Percentiles rank a stretch among this genome's conserved stretches.
These are phyloP conservation scores for Aschersonia sp. DNA, from an alignment of 2,329 filamentous ascomycete species.

Conservation along the genomic window DNA sequence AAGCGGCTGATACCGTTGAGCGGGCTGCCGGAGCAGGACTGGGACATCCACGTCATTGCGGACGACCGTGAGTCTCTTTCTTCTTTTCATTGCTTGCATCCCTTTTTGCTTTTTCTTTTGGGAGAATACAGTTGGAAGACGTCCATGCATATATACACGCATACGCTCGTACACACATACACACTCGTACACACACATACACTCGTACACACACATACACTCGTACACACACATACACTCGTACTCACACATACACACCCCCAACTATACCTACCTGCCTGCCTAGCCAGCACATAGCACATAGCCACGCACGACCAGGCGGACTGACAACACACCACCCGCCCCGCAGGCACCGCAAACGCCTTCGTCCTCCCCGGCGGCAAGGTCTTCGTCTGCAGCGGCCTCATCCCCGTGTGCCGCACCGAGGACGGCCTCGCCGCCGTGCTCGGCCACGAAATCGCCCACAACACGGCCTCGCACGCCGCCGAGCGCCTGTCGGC, in stretches of 20 bases:
- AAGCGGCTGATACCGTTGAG: conserved; percentile 50
- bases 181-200: too few species aligned
- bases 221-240: too few species aligned
- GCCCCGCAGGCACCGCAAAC: conserved; percentile 39
- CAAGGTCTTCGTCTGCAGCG: conserved; percentile 67
- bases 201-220: too few species aligned
- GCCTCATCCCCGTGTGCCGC: conserved; percentile 51
- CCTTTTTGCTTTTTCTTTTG: neutral
- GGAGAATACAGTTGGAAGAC: too few species aligned
- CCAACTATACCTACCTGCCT: too few species aligned
- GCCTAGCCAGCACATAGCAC: too few species aligned
- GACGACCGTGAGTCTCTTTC: conserved; percentile 28
- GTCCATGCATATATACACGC: too few species aligned
- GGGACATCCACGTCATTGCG: conserved; percentile 67
- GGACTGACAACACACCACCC: too few species aligned
- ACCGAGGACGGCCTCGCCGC: conserved; percentile 58
- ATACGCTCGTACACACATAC: too few species aligned
- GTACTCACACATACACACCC: too few species aligned
- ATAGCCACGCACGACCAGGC: too few species aligned
- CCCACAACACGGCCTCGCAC: conserved; percentile 59
- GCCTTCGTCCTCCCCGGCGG: conserved; percentile 68
- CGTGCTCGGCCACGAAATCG: conserved; percentile 67
- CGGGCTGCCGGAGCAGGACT: conserved; percentile 41
- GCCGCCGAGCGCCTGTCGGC: conserved; percentile 46
- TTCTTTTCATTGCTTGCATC: neutral